These are phyloP conservation scores for Fusarium pilosicola DNA, from an alignment of 2,329 filamentous ascomycete species.

Conservation along the genomic window DNA sequence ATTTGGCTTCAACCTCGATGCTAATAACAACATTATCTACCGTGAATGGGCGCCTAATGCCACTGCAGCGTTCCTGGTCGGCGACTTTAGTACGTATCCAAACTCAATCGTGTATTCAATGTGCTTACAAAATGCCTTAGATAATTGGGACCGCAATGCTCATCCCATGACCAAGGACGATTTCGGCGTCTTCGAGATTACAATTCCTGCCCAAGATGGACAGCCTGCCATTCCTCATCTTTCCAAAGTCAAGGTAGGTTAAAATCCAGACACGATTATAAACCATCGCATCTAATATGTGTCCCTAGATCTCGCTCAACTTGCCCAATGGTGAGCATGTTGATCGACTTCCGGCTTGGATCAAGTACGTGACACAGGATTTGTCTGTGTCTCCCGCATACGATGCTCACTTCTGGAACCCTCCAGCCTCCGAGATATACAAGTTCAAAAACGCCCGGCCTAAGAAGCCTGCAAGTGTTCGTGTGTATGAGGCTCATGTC, in stretches of 20 bases:
- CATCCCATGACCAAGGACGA: slow-evolving; percentile 88
- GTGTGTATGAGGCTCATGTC: slow-evolving; percentile 98
- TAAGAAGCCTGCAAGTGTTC: slow-evolving; percentile 83
- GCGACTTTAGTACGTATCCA: slow-evolving; percentile 83
- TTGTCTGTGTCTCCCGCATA: slow-evolving; percentile 89
- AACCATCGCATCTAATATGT: slow-evolving; percentile 6
- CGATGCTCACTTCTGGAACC: slow-evolving; percentile 97
- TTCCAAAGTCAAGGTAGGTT: slow-evolving; percentile 88
- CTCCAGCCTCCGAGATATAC: slow-evolving; percentile 79
- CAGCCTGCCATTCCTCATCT: slow-evolving; percentile 87
- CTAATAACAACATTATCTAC: slow-evolving; percentile 87
- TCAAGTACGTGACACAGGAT: slow-evolving; percentile 96
- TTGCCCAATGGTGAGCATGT: slow-evolving; percentile 81
- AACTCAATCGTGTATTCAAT: not conserved
- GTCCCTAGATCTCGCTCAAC: slow-evolving; percentile 79
- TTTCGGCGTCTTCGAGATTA: slow-evolving; percentile 89
- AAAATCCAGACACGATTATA: not conserved
- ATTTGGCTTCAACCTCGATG: slow-evolving; percentile 84
- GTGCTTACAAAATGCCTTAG: slow-evolving; percentile 56
- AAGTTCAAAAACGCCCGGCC: slow-evolving; percentile 85
- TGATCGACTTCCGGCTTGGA: slow-evolving; percentile 94
- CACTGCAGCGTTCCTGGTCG: slow-evolving; percentile 83
- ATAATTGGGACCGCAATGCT: slow-evolving; percentile 85
- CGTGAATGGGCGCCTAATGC: slow-evolving; percentile 97
- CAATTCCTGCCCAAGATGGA: slow-evolving; percentile 77